These are phyloP conservation scores for Dactylellina sp. DNA, from an alignment of 2,329 filamentous ascomycete species.

Conservation along the genomic window DNA sequence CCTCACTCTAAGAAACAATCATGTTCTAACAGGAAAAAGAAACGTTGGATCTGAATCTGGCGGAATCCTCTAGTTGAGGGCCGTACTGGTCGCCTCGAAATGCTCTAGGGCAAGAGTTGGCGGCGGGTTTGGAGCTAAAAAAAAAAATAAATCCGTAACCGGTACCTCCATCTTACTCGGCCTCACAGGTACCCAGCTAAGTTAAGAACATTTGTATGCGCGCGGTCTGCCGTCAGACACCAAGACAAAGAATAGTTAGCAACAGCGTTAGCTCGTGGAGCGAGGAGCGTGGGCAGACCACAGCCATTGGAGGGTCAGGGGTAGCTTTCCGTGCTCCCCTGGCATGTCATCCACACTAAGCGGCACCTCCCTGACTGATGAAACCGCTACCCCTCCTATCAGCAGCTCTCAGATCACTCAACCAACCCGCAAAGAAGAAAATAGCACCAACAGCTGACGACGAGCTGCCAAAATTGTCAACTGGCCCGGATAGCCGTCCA, in stretches of 20 bases:
- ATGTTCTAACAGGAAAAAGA: conserved; percentile 2
- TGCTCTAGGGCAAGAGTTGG: no score
- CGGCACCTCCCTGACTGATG: conserved; percentile 27
- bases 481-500: conserved; percentile 12
- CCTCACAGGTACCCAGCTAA: conserved; percentile 27
- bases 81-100: no score
- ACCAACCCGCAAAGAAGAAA: conserved; percentile 15
- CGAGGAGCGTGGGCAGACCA: neutral
- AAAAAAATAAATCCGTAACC: no score
- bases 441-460: conserved; percentile 20
- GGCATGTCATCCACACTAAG: conserved; percentile 40
- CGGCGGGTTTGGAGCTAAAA: no score
- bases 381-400: conserved; percentile 42
- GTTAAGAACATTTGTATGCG: conserved; percentile 48
- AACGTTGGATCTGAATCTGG: conserved; percentile 10
- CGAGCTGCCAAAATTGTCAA: conserved; percentile 29
- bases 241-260: conserved; percentile 30
- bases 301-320: conserved; percentile 28
- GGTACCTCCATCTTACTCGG: no score
- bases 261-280: conserved; percentile 27
- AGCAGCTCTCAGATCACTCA: conserved; percentile 35
- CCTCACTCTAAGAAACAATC: conserved; percentile 15
- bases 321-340: conserved; percentile 24
- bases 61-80: no score
- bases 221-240: conserved; percentile 50